These are phyloP conservation scores for Lantana camara DNA, from an alignment of 257 asterid species.

Conservation along the genomic window DNA sequence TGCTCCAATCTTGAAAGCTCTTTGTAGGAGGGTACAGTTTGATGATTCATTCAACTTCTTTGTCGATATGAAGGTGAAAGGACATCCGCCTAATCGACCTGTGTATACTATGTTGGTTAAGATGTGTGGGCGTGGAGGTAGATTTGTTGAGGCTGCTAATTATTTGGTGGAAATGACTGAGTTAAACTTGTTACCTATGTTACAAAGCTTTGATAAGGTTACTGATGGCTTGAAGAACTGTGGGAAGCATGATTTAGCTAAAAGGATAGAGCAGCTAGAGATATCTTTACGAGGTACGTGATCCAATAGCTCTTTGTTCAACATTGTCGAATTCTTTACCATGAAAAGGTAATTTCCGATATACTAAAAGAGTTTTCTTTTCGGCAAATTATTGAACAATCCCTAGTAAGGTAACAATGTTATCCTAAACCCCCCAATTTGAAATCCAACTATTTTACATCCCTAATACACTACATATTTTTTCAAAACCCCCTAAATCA, in stretches of 20 bases:
- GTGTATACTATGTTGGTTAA: constrained; percentile 84
- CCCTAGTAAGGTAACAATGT: no score
- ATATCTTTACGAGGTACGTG: constrained; percentile 68
- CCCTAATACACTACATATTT: no score
- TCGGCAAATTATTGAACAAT: no score
- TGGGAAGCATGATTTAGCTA: constrained; percentile 93
- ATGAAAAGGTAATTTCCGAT: constrained; percentile 27
- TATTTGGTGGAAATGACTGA: constrained; percentile 95
- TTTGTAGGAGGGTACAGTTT: constrained; percentile 69
- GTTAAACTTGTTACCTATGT: constrained; percentile 62
- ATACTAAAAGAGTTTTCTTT: neutral
- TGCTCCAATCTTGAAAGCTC: constrained; percentile 84
- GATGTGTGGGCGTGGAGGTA: constrained; percentile 87
- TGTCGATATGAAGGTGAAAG: constrained; percentile 89
- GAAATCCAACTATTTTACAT: no score
- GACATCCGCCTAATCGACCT: constrained; percentile 96
- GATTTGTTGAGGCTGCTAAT: constrained; percentile 89
- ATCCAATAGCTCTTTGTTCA: constrained; percentile 19
- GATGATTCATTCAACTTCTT: constrained; percentile 94
- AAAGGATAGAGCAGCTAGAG: constrained; percentile 79
- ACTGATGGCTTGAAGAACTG: constrained; percentile 86
- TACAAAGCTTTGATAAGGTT: constrained; percentile 85
- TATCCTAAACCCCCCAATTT: no score
- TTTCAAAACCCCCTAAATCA: no score
- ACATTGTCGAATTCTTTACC: neutral